These are phyloP conservation scores for Prunus fruticosa DNA, from an alignment of 306 rosid species.

Conservation along the genomic window DNA sequence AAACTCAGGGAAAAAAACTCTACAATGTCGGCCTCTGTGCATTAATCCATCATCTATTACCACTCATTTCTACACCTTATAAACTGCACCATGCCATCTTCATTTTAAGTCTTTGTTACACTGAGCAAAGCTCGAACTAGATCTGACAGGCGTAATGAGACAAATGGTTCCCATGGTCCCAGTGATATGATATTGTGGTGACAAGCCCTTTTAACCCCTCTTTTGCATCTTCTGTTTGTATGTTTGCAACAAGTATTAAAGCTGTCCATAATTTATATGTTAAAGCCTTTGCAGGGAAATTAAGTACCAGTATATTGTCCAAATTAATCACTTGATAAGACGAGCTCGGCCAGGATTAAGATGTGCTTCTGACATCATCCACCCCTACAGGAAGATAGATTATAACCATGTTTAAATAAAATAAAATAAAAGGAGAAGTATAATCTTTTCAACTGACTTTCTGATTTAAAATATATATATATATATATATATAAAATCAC, in stretches of 20 bases:
- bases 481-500: not conserved
- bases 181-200: not conserved
- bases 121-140: not conserved
- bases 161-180: conserved; percentile 28
- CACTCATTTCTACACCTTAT: not conserved
- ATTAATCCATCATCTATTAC: not conserved
- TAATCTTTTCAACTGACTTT: not conserved
- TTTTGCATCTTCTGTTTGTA: not conserved
- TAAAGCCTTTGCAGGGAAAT: conserved; percentile 27
- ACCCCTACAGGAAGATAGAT: conserved; percentile 54
- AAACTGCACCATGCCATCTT: not conserved
- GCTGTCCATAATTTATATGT: conserved; percentile 12
- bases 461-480: not conserved
- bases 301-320: conserved; percentile 18
- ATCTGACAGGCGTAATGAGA: conserved; percentile 12
- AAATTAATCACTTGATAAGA: conserved; percentile 38
- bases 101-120: not conserved
- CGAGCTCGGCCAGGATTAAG: conserved; percentile 98
- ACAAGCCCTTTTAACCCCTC: not conserved
- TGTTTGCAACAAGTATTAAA: not conserved
- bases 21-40: not conserved
- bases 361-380: conserved; percentile 92
- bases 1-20: not conserved
- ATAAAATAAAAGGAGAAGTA: not conserved
- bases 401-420: not conserved